Conservation (phyloP, 768 basidiomycete species). For the Rhizopogon sp. region DNA sequence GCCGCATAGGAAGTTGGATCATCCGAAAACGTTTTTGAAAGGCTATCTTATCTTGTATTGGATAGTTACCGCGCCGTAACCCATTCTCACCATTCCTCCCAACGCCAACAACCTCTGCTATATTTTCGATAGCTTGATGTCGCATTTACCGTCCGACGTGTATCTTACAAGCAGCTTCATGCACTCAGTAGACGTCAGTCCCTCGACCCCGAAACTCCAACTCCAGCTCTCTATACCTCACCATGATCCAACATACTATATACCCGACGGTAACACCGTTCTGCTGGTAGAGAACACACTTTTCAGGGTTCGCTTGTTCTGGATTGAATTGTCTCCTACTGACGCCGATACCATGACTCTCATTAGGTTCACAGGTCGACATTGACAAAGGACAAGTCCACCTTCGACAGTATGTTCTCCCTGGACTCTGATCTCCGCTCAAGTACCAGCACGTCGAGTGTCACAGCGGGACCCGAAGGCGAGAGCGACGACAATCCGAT, state of each 20-base stretch:
- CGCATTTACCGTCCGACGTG: constrained; percentile 26
- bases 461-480: constrained; percentile 37
- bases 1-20: not conserved
- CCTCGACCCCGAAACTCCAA: constrained; percentile 29
- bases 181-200: constrained; percentile 27
- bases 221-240: constrained; percentile 28
- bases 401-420: constrained; percentile 44
- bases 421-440: constrained; percentile 31
- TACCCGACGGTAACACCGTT: constrained; percentile 34
- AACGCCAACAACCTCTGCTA: not conserved
- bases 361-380: constrained; percentile 35
- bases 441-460: constrained; percentile 15
- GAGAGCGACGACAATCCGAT: constrained; percentile 48
- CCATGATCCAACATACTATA: constrained; percentile 37
- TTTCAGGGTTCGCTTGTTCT: constrained; percentile 39
- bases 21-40: not conserved
- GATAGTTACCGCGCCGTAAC: constrained; percentile 6
- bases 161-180: constrained; percentile 28
- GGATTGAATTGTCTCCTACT: constrained; percentile 8
- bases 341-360: constrained; percentile 11
- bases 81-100: constrained; percentile 4
- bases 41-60: constrained; percentile 13
- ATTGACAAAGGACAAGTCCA: constrained; percentile 40
- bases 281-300: constrained; percentile 39
- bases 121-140: constrained; percentile 13